phyloP scores from a whole-genome alignment of 2,329 filamentous ascomycete genomes.

The Sclerotinia nivalis region DNA sequence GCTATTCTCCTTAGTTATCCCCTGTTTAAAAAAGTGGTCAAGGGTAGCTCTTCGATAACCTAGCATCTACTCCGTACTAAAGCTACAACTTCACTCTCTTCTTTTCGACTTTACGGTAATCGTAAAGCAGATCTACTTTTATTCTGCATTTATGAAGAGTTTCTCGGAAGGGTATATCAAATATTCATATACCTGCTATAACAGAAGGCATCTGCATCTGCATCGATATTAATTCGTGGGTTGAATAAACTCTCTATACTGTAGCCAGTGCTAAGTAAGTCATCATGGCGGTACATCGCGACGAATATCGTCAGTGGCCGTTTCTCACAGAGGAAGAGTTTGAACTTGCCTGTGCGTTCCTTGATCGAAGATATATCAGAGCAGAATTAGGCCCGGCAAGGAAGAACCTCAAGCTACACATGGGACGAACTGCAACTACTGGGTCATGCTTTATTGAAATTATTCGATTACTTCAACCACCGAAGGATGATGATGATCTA shows the following conservation, averaged over 20 bases:
- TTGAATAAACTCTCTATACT: background rate
- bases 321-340: constrained; percentile 64
- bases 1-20: no score
- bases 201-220: background rate
- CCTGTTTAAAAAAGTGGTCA: no score
- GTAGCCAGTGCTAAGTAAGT: constrained; percentile 12
- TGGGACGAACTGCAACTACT: constrained; percentile 44
- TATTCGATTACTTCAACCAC: constrained; percentile 35
- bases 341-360: constrained; percentile 61
- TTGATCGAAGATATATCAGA: constrained; percentile 60
- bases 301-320: constrained; percentile 54
- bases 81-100: background rate
- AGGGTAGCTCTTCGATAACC: no score
- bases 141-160: background rate
- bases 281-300: constrained; percentile 41
- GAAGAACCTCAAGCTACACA: constrained; percentile 55
- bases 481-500: constrained; percentile 37
- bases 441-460: constrained; percentile 39
- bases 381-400: constrained; percentile 58
- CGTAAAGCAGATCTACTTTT: background rate
- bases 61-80: no score
- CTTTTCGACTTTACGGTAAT: background rate
- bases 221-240: background rate
- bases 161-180: background rate
- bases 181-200: background rate